Percentiles rank a stretch among this genome's conserved stretches.
Evolutionary conservation across 192 early-diverging fungal genomes (phyloP).

Genomic region (Funneliformis mosseae): DNA sequence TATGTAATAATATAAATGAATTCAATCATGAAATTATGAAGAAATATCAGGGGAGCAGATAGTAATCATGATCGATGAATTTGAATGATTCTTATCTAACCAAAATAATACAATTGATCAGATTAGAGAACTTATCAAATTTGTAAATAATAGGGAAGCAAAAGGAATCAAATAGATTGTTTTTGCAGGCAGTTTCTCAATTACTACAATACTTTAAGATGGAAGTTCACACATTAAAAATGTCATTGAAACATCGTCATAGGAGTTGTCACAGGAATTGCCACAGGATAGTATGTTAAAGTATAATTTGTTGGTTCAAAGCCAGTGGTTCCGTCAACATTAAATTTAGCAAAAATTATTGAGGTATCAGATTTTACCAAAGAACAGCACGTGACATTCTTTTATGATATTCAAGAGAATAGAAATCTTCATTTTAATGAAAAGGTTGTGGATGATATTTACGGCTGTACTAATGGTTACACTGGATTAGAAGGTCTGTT

Average conservation of each 20-base stretch:
- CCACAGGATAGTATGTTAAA: not conserved
- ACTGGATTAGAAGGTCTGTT: not conserved
- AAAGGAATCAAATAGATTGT: not conserved
- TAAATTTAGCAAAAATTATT: not conserved
- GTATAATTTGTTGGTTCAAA: not conserved
- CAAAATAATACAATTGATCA: not conserved
- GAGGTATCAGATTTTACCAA: not conserved
- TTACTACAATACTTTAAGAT: not conserved
- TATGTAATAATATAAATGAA: not conserved
- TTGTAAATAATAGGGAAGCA: not conserved
- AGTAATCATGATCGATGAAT: not conserved
- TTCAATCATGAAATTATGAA: not conserved
- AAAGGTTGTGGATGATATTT: not conserved
- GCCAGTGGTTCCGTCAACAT: not conserved
- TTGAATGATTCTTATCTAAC: not conserved
- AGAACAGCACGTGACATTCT: not conserved
- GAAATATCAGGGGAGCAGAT: not conserved
- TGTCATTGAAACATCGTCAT: not conserved
- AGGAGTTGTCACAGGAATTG: not conserved
- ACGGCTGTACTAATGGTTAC: not conserved
- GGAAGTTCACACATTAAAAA: not conserved
- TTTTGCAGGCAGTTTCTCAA: not conserved
- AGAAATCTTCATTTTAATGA: not conserved
- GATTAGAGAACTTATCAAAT: not conserved
- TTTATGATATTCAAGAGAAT: not conserved